A percentile compares a stretch with the other conserved stretches of the same genome.
Conservation (phyloP, 306 rosid species). For the Lathyrus tuberosus region DNA sequence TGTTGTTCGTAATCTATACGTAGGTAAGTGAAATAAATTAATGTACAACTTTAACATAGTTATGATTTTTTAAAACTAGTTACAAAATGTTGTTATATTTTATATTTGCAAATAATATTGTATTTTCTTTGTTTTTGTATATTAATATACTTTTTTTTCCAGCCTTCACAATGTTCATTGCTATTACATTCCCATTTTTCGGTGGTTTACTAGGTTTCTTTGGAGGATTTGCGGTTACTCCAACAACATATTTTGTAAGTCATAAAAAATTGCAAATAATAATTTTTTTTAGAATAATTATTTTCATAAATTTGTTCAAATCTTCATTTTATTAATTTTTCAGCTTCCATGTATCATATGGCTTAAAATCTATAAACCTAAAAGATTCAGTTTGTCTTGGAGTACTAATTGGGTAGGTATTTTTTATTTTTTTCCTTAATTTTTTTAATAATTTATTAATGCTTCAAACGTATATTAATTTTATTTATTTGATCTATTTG, state of each 20-base stretch:
- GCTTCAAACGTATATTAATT: background rate
- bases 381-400: conserved; percentile 77
- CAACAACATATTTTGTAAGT: conserved; percentile 87
- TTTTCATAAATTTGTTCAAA: background rate
- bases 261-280: background rate
- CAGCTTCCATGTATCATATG: conserved; percentile 95
- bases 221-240: conserved; percentile 95
- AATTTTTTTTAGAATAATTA: background rate
- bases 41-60: background rate
- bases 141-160: conserved; percentile 28
- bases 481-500: conserved; percentile 9
- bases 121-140: no score
- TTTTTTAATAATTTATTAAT: background rate
- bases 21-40: conserved; percentile 55
- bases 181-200: conserved; percentile 84
- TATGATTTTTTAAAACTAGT: no score
- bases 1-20: conserved; percentile 57
- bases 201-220: conserved; percentile 73
- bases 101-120: no score
- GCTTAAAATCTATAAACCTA: conserved; percentile 78
- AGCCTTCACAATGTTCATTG: conserved; percentile 84
- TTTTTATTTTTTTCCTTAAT: background rate
- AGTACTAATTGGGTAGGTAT: conserved; percentile 68
- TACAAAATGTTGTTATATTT: no score
- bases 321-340: conserved; percentile 24